Percentiles rank a stretch among this genome's conserved stretches.
Conservation (phyloP, 2,329 filamentous ascomycete species). For the Colletotrichum agaves region DNA sequence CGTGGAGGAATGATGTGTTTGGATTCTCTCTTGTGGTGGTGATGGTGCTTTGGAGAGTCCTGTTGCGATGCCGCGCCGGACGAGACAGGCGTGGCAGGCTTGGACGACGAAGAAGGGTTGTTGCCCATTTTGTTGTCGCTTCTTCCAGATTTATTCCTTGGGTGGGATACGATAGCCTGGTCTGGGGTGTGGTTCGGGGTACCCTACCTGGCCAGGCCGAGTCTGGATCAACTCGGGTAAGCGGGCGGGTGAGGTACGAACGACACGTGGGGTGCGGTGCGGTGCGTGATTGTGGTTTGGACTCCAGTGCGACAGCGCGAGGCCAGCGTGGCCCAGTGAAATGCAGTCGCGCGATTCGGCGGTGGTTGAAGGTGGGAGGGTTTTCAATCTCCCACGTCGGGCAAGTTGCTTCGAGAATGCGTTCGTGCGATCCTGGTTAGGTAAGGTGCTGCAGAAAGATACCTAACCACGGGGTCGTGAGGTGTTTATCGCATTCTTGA, state of each 20-base stretch:
- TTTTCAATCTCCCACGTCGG: slow-evolving; percentile 31
- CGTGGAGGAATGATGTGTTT: slow-evolving; percentile 67
- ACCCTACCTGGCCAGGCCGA: slow-evolving; percentile 32
- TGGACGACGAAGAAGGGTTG: slow-evolving; percentile 48
- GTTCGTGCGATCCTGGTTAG: slow-evolving; percentile 32
- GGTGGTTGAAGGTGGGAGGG: slow-evolving; percentile 8
- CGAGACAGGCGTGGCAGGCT: slow-evolving; percentile 46
- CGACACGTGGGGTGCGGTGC: slow-evolving; percentile 16
- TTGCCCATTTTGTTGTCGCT: slow-evolving; percentile 47
- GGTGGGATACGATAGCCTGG: slow-evolving; percentile 36
- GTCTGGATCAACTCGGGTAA: slow-evolving; percentile 33
- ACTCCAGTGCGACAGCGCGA: slow-evolving; percentile 22
- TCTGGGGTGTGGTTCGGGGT: slow-evolving; percentile 39
- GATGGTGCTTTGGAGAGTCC: slow-evolving; percentile 38
- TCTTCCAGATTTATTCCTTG: slow-evolving; percentile 27
- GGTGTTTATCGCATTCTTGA: slow-evolving; percentile 25
- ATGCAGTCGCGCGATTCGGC: slow-evolving; percentile 22
- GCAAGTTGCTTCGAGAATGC: slow-evolving; percentile 22
- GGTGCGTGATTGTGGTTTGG: slow-evolving; percentile 20
- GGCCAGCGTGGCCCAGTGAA: slow-evolving; percentile 11
- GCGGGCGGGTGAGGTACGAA: slow-evolving; percentile 26
- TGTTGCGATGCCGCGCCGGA: slow-evolving; percentile 42
- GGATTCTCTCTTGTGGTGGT: slow-evolving; percentile 52
- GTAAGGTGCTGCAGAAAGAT: slow-evolving; percentile 30
- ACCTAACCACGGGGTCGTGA: slow-evolving; percentile 27